Percentiles rank a stretch among this genome's conserved stretches.
phyloP scores from a whole-genome alignment of 2,329 filamentous ascomycete species.

The Lasiodiplodia sp. region DNA sequence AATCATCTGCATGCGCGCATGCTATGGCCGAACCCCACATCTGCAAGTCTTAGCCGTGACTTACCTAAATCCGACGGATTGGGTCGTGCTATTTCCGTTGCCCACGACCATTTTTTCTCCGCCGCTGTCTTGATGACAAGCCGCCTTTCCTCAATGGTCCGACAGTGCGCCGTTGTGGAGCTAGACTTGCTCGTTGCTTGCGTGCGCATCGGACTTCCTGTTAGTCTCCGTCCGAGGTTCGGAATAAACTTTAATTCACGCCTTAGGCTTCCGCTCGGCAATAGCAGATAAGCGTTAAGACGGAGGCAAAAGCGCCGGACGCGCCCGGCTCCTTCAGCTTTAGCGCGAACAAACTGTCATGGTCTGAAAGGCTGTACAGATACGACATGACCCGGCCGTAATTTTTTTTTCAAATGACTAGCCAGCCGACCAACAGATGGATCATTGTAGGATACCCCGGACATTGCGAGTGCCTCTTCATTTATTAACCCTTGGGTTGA shows the following conservation, averaged over 20 bases:
- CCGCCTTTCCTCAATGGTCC: neutral
- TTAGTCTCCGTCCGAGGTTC: neutral
- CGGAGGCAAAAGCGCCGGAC: neutral
- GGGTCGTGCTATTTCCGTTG: slow-evolving; percentile 14
- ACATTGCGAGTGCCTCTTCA: too few species aligned
- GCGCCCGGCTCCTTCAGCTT: neutral
- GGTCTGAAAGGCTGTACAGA: neutral
- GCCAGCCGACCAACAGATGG: neutral
- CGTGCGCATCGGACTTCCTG: neutral
- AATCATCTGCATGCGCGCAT: slow-evolving; percentile 20
- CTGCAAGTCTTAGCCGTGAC: slow-evolving; percentile 11
- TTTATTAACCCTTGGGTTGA: too few species aligned
- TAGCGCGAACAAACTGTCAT: neutral
- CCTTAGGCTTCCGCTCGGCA: neutral
- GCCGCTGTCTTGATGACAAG: neutral
- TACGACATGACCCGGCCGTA: neutral
- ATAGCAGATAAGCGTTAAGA: neutral
- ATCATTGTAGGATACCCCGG: too few species aligned
- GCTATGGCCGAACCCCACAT: slow-evolving; percentile 17
- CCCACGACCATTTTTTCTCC: neutral
- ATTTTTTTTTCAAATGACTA: neutral
- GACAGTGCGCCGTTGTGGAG: neutral
- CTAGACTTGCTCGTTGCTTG: neutral
- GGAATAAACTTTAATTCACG: neutral
- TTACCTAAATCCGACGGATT: slow-evolving; percentile 16